phyloP scores from a whole-genome alignment of 345 rosid species.

The Chamaenerion angustifolium region DNA sequence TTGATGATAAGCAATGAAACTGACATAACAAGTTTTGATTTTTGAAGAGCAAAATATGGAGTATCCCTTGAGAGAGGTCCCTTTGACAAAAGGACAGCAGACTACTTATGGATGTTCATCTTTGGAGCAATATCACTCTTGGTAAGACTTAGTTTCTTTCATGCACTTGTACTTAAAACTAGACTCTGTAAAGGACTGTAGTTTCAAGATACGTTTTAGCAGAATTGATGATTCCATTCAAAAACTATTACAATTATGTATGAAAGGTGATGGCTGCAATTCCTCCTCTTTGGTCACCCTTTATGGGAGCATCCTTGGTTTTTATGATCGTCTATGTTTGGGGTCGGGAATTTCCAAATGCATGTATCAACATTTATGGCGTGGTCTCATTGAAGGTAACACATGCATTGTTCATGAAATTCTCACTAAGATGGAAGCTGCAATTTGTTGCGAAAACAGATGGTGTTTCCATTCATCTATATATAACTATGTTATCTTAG shows the following conservation, averaged over 20 bases:
- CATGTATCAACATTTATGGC: slow-evolving; percentile 34
- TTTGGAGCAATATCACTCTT: slow-evolving; percentile 54
- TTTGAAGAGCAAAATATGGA: slow-evolving; percentile 43
- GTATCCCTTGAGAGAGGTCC: slow-evolving; percentile 50
- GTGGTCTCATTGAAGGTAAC: slow-evolving; percentile 44
- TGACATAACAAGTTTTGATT: not conserved
- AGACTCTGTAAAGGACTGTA: no score
- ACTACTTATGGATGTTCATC: slow-evolving; percentile 55
- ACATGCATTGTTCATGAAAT: no score
- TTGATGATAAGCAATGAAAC: not conserved
- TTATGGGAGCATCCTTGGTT: slow-evolving; percentile 41
- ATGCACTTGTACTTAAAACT: no score
- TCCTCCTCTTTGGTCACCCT: slow-evolving; percentile 29
- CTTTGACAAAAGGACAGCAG: slow-evolving; percentile 58
- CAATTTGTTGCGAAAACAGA: no score
- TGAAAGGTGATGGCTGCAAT: slow-evolving; percentile 30
- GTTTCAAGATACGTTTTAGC: no score
- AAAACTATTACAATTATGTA: no score
- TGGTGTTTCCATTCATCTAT: no score
- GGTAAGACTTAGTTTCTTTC: slow-evolving; percentile 13
- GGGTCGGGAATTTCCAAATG: slow-evolving; percentile 49
- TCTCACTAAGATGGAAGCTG: not conserved
- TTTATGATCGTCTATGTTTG: slow-evolving; percentile 51
- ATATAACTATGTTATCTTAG: no score
- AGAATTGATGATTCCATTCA: no score